Evolutionary conservation across 257 asterid species (phyloP).

Genomic region (Striga asiatica): DNA sequence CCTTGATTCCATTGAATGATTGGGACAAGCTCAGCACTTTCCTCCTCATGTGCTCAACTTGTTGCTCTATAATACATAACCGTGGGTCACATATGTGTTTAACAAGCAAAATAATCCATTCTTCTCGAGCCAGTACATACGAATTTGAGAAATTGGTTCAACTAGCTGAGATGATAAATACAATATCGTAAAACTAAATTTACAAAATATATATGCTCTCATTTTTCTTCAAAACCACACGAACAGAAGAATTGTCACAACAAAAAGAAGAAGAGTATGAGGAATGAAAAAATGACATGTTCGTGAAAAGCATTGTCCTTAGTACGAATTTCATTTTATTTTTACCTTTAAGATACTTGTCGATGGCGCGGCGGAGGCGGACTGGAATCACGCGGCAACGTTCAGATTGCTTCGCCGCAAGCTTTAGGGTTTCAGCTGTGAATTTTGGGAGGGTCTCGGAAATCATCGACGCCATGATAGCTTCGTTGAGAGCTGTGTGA

Average conservation of each 20-base stretch:
- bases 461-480: constrained; percentile 45
- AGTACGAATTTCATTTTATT: neutral
- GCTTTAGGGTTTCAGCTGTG: constrained; percentile 74
- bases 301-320: neutral
- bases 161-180: neutral
- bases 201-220: too few species aligned
- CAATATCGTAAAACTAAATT: neutral
- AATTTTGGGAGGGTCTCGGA: constrained; percentile 60
- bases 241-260: too few species aligned
- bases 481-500: neutral
- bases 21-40: constrained; percentile 71
- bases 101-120: neutral
- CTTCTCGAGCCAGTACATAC: neutral
- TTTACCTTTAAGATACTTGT: constrained; percentile 59
- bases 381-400: constrained; percentile 61
- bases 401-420: constrained; percentile 85
- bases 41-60: constrained; percentile 66
- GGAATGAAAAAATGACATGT: too few species aligned
- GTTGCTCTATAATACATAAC: constrained; percentile 47
- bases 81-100: neutral
- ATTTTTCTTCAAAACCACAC: too few species aligned
- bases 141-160: neutral
- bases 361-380: constrained; percentile 71
- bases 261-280: too few species aligned
- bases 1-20: constrained; percentile 65